Base-by-base conservation (phyloP, 2,329 filamentous ascomycete species). In the Aspergillus pseudotamarii region DNA sequence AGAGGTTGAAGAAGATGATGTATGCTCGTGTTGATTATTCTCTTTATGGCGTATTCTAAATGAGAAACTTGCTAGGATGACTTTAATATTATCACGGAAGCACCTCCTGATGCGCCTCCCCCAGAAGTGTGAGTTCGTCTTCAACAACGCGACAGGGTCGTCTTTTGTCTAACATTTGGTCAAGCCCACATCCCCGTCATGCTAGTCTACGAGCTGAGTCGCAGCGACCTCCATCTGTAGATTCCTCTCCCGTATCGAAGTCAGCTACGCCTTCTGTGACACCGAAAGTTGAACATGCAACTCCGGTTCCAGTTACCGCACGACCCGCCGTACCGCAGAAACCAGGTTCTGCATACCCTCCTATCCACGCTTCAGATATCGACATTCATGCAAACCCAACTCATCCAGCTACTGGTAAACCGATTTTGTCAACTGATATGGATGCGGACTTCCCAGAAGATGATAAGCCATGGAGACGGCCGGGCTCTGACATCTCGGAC, bases 381-480 rank as follows among this genome's bases (percentile, higher is more conserved):
- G 92, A 98, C 73, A 86, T 97, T 59, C 88, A 96, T 76, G 90
- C 86, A 4, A 91, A 93, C 66, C 94, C 95, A 0, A 81, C 91
- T 2, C 94, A 96, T 76, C 88, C 91, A 21, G 83, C 81, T 2
- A 84, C 85, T 3, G 89, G 89, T 26, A 95, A 96, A 69, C 94
- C 95, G 71, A 91, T 95, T 70, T 87, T 93, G 59, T 90, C 89
- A 9, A 90, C 93, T 56, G 90, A 91, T 73, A 90, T 93, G 69
- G 91, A 94, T 72, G 82, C 90, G 72, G 86, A 94, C 23, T 85
- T 88, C 43, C 89, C 92, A 59, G 92, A 93, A 72, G 82, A 86
- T 66, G 91, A 94, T 66, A 98, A 97, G 78, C 94, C 94, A 21
- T 99, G 95, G 95, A 89, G 95, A 51, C 90, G 94, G 68, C 95